Base-by-base conservation (phyloP, 2,329 filamentous ascomycete genomes). In the Chaetomiaceae sp. region DNA sequence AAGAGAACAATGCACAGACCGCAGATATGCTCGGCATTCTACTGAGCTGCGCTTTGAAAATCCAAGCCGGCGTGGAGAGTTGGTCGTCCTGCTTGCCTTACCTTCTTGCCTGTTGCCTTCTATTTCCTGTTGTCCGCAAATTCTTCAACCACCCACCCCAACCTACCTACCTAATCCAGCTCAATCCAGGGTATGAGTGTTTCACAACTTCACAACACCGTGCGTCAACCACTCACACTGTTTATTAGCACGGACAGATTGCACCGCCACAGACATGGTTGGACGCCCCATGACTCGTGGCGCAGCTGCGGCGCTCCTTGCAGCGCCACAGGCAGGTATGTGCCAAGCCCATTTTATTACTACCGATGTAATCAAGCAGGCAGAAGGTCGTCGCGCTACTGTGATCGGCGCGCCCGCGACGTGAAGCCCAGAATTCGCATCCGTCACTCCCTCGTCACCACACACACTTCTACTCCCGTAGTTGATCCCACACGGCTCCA, bases 241-340 rank as follows among this genome's bases (percentile, higher is more conserved):
- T 3, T 21, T 6, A 20, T n/a, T 33, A 13, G 16, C 5, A 37
- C 41, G 32, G 14, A 38, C 42, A 3, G 18, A 7, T 29, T 37
- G 36, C 47, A 50, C 47, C 42, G 46, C 47, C 42, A 49, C 51
- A 34, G 32, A 9, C n/a, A 50, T 37, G 47, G 4, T 4, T 18
- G 27, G 18, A 1, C 46, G 32, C 2, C 46, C 41, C n/a, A 9
- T 41, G 1, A 40, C 47, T 16, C 42, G 47, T 2, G 3, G 34
- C 40, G 20, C 33, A 8, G 8, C 11, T 9, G 46, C 23, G 1
- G 41, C 34, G 13, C 46, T 36, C 13, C 7, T 21, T 10, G 20
- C n/a, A n/a, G n/a, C 47, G 47, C 53, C 53, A 43, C 42, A 43
- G 13, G 11, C 30, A 43, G 53, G 53, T 55, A 51, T 16, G 48